Evolutionary conservation across 371 early-diverging fungal genomes (phyloP).

Genomic region (Fennellomyces sp.): DNA sequence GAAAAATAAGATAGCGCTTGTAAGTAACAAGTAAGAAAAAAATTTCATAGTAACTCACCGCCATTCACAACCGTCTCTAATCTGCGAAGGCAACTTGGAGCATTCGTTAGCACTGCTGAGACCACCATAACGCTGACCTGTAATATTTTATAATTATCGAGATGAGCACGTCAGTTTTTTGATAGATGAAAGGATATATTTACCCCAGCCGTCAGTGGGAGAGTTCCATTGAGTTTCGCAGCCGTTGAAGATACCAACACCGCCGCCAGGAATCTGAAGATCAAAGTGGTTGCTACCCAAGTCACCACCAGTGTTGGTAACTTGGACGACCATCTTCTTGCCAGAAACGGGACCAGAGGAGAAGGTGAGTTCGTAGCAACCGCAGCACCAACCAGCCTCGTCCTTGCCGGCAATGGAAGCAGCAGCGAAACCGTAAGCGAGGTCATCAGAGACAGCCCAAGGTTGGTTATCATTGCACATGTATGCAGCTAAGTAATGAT

Average conservation of each 20-base stretch:
- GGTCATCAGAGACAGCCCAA: slow-evolving; percentile 36
- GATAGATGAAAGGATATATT: too few relatives aligned
- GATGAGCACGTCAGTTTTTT: too few relatives aligned
- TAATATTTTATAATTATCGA: too few relatives aligned
- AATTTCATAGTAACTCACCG: slow-evolving; percentile 5
- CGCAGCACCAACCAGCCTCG: slow-evolving; percentile 45
- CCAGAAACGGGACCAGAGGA: slow-evolving; percentile 33
- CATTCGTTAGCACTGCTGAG: slow-evolving; percentile 29
- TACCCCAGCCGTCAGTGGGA: slow-evolving; percentile 44
- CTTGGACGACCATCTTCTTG: slow-evolving; percentile 51
- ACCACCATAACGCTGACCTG: slow-evolving; percentile 44
- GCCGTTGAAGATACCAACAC: slow-evolving; percentile 50
- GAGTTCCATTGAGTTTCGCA: slow-evolving; percentile 39
- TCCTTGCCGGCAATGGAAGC: slow-evolving; percentile 28
- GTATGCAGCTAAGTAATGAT: slow-evolving; percentile 27
- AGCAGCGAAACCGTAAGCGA: slow-evolving; percentile 54
- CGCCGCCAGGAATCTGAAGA: slow-evolving; percentile 53
- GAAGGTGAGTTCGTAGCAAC: slow-evolving; percentile 50
- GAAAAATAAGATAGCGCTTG: background rate
- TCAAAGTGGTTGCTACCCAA: slow-evolving; percentile 46
- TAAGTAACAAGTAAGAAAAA: background rate
- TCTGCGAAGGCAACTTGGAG: slow-evolving; percentile 28
- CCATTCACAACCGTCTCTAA: slow-evolving; percentile 48
- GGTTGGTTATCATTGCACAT: slow-evolving; percentile 53
- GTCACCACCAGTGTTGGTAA: slow-evolving; percentile 52